These are phyloP conservation scores for Epichloe scottii DNA, from an alignment of 2,329 filamentous ascomycete species.

Conservation along the genomic window DNA sequence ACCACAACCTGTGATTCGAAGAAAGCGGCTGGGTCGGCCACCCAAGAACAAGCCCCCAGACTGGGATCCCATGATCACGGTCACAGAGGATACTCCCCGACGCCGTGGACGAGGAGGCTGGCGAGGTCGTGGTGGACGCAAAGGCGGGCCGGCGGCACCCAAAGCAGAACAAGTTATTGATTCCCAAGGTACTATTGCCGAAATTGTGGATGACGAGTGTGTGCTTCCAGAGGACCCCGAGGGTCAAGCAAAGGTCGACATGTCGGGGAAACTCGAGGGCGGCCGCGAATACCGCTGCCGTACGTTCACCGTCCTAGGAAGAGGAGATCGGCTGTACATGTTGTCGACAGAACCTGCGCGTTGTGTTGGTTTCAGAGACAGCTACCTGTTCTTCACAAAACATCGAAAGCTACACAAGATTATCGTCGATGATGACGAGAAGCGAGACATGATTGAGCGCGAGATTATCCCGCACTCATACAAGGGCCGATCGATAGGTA, in stretches of 20 bases:
- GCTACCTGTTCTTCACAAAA: conserved; percentile 98
- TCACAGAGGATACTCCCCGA: conserved; percentile 46
- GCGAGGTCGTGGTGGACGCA: conserved; percentile 51
- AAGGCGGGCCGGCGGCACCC: conserved; percentile 59
- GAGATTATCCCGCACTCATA: conserved; percentile 96
- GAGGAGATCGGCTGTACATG: conserved; percentile 88
- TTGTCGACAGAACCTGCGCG: conserved; percentile 93
- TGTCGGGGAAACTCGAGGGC: conserved; percentile 67
- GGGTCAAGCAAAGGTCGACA: conserved; percentile 89
- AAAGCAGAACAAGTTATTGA: conserved; percentile 78
- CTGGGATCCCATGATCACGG: conserved; percentile 54
- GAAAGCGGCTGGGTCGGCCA: conserved; percentile 71
- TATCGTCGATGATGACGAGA: conserved; percentile 94
- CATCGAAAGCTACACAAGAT: conserved; percentile 95
- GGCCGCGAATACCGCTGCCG: conserved; percentile 89
- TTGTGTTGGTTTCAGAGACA: conserved; percentile 94
- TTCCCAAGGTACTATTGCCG: conserved; percentile 83
- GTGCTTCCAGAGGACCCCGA: conserved; percentile 75
- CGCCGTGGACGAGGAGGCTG: conserved; percentile 59
- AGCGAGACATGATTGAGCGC: conserved; percentile 88
- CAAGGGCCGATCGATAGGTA: conserved; percentile 93
- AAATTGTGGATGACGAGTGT: conserved; percentile 86
- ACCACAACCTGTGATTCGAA: conserved; percentile 52
- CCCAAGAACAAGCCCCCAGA: conserved; percentile 75
- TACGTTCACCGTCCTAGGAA: conserved; percentile 79